Percentiles rank a stretch among this genome's conserved stretches.
Evolutionary conservation across 345 rosid species (phyloP).

Genomic region (Dimocarpus longan): DNA sequence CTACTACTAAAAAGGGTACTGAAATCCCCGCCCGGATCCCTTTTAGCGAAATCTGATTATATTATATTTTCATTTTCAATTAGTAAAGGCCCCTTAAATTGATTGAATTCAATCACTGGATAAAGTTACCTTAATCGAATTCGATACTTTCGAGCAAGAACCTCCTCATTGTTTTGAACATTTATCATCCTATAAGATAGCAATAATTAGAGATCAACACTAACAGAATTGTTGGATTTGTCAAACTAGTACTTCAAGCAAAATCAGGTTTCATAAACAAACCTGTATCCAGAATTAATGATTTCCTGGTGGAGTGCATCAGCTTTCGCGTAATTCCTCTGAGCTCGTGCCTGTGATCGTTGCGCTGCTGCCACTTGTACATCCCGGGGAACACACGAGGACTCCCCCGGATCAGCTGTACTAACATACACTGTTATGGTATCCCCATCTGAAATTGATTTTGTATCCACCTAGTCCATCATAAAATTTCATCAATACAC

Average conservation of each 20-base stretch:
- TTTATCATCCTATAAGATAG: conserved; percentile 42
- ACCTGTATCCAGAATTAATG: conserved; percentile 73
- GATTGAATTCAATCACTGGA: neutral
- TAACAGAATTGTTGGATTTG: neutral
- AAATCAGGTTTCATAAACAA: conserved; percentile 5
- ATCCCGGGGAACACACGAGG: conserved; percentile 57
- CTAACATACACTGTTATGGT: conserved; percentile 69
- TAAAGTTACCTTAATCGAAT: conserved; percentile 59
- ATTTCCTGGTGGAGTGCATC: conserved; percentile 65
- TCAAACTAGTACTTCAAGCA: neutral
- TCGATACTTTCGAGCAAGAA: conserved; percentile 76
- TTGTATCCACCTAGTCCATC: conserved; percentile 72
- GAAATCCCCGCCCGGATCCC: too few species aligned
- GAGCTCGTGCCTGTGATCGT: conserved; percentile 62
- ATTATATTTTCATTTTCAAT: too few species aligned
- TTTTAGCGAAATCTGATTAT: too few species aligned
- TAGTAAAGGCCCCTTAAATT: too few species aligned
- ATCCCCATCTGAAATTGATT: conserved; percentile 82
- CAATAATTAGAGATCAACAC: neutral
- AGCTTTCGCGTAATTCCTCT: conserved; percentile 54
- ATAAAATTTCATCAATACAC: conserved; percentile 13
- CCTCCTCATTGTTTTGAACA: conserved; percentile 50
- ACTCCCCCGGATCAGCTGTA: conserved; percentile 56
- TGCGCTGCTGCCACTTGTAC: conserved; percentile 55
- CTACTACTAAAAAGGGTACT: too few species aligned